Percentiles rank a stretch among this genome's conserved stretches.
phyloP scores from a whole-genome alignment of 179 eudicot genomes.

The Beta lomatogona region DNA sequence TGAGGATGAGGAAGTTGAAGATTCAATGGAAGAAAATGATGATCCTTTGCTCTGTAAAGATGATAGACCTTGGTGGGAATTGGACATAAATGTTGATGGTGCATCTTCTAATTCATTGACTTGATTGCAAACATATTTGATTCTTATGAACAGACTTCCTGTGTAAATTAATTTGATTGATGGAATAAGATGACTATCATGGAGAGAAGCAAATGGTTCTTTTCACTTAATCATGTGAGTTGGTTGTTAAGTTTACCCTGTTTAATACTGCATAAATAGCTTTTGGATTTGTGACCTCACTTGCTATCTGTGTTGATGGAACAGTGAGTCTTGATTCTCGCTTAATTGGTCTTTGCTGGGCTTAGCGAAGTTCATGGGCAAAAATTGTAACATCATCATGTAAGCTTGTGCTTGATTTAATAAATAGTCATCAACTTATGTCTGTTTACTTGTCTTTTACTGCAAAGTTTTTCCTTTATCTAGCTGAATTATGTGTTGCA shows the following conservation, averaged over 20 bases:
- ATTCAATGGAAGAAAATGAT: conserved; percentile 12
- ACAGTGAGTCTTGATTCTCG: background rate
- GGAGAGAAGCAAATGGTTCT: background rate
- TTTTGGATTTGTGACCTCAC: no score
- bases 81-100: conserved; percentile 41
- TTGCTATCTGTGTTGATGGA: background rate
- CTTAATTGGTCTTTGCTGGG: background rate
- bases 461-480: background rate
- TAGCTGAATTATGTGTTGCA: background rate
- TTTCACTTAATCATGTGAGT: conserved; percentile 4
- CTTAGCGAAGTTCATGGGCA: background rate
- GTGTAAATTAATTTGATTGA: no score
- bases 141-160: background rate
- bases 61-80: conserved; percentile 65
- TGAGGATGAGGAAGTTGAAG: conserved; percentile 31
- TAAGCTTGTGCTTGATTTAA: background rate
- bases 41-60: conserved; percentile 24
- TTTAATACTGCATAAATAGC: background rate
- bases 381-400: background rate
- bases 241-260: background rate
- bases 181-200: background rate
- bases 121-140: conserved; percentile 3
- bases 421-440: background rate
- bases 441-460: background rate
- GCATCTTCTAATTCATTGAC: conserved; percentile 18